Evolutionary conservation across 805 yeast genomes (phyloP), one percentile per base, ranked within the genome.

Genomic region (Grigorovia yakushimaensis): DNA sequence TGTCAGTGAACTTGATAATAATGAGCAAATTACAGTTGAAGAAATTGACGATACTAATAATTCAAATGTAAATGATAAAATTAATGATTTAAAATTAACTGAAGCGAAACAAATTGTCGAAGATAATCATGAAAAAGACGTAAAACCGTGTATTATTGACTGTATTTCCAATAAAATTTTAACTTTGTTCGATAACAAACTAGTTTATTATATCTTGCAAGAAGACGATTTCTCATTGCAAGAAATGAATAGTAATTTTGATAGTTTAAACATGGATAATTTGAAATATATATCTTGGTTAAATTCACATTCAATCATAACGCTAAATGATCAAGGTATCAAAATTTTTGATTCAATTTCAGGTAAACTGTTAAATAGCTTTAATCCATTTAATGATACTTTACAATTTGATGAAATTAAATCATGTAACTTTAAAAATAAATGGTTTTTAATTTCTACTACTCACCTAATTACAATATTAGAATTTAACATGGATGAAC

Each of bases 401-500:
- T 27, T 41, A 18, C 8, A 21, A 5, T 49, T 50, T 35, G 42
- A 54, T 6, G 54, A 54, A 19, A 51, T 60, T n/a, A 49, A 39
- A 4, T 48, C 47, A 19, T 46, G 58, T 19, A 64, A 57, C 41
- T 63, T 55, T 47, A 59, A 58, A 44, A 62, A 59, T 45, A 57
- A 55, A 44, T 59, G 62, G 59, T 48, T 63, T 22, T 47, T 62
- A 21, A 40, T 63, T n/a, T 50, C 56, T 5, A 46, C 47, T 19
- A 27, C 13, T 5, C 47, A 48, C 13, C 46, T 45, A 17, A 49
- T 62, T 13, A 39, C 55, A 13, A 49, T 59, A 2, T 49, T 54
- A 43, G 59, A 57, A 47, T 24, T 56, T 5, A 37, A 48, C 24
- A 40, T 49, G 33, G 30, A 18, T 5, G 49, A 27, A 27, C 33